phyloP scores from a whole-genome alignment of 495 filamentous ascomycete species.

The Hyaloscypha variabilis region DNA sequence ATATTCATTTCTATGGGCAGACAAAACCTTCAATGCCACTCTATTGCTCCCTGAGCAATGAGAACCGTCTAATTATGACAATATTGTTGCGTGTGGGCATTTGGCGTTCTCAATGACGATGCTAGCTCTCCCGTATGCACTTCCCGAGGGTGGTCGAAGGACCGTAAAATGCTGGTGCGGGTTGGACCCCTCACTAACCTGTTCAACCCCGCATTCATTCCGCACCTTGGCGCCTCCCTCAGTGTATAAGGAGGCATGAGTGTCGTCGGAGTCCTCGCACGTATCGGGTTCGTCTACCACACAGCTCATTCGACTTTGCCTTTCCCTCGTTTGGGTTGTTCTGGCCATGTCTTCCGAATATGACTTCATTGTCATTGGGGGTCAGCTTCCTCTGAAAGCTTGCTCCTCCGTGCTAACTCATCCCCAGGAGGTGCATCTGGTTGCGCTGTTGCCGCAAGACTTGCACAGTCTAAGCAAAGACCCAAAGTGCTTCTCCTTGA shows the following conservation, averaged over 20 bases:
- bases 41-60: too few relatives aligned
- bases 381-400: constrained; percentile 35
- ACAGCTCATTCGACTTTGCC: not conserved
- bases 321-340: not conserved
- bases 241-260: not conserved
- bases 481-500: constrained; percentile 61
- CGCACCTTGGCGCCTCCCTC: not conserved
- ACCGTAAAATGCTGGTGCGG: not conserved
- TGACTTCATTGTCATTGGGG: constrained; percentile 60
- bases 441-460: constrained; percentile 46
- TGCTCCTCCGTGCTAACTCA: not conserved
- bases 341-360: constrained; percentile 31
- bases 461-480: constrained; percentile 45
- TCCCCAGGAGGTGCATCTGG: constrained; percentile 59
- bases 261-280: not conserved
- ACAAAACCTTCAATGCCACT: too few relatives aligned
- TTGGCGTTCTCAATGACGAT: too few relatives aligned
- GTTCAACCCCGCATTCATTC: not conserved
- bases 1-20: too few relatives aligned
- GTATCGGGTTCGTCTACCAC: not conserved
- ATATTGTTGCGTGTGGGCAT: too few relatives aligned
- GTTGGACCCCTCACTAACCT: not conserved
- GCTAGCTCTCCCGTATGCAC: too few relatives aligned
- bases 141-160: too few relatives aligned
- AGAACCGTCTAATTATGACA: too few relatives aligned